Evolutionary conservation across 2,329 filamentous ascomycete genomes (phyloP).

Genomic region (Parascedosporium putredinis): DNA sequence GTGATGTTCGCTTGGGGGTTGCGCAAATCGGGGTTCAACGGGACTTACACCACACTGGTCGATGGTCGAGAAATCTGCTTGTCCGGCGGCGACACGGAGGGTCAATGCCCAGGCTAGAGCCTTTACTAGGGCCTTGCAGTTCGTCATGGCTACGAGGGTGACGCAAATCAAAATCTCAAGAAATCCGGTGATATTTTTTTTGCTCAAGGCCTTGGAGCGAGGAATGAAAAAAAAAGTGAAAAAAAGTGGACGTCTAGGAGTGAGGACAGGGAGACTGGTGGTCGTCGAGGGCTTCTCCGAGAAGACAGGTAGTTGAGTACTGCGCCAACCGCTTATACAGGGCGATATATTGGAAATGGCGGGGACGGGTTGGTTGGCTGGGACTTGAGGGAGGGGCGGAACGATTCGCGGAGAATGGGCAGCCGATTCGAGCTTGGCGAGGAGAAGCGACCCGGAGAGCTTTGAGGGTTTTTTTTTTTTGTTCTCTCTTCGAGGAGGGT

Average conservation of each 20-base stretch:
- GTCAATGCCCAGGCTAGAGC: neutral
- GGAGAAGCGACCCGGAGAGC: neutral
- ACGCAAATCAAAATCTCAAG: neutral
- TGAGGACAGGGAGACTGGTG: no score
- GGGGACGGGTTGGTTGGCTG: no score
- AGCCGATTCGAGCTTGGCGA: neutral
- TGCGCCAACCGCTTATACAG: neutral
- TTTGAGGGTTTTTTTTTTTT: no score
- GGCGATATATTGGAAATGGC: neutral
- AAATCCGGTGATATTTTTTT: neutral
- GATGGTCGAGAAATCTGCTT: neutral
- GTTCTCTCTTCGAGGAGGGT: neutral
- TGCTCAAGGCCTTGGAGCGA: neutral
- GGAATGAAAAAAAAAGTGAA: neutral
- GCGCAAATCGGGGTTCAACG: no score
- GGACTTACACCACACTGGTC: constrained; percentile 1
- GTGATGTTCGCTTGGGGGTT: no score
- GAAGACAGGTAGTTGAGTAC: no score
- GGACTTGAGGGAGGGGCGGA: neutral
- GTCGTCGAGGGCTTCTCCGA: no score
- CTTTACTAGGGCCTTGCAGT: neutral
- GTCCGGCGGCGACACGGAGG: neutral
- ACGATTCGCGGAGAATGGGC: neutral
- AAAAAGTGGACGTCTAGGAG: neutral
- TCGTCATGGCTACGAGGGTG: neutral